Conservation (phyloP, 78 protist species). For the Chrysochromulina parva region DNA sequence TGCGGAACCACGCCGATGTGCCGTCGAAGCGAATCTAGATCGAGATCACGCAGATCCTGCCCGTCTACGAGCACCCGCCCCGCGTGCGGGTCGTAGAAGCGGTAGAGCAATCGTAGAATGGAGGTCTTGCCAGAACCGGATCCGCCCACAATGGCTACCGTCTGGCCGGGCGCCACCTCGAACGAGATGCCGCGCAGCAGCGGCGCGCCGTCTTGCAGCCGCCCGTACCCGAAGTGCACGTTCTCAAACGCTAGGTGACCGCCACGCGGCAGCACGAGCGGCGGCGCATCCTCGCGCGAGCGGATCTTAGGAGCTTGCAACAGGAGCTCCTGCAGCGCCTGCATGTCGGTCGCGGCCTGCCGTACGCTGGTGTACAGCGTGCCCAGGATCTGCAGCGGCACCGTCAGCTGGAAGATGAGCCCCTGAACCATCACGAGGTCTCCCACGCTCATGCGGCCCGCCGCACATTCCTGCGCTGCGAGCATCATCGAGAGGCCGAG, state of each 20-base stretch:
- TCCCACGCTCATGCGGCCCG: background rate
- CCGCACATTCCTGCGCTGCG: background rate
- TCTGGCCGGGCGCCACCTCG: background rate
- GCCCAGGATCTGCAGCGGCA: slow-evolving; percentile 20
- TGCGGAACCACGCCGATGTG: background rate
- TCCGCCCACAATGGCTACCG: slow-evolving; percentile 16
- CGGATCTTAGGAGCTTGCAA: background rate
- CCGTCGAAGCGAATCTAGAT: background rate
- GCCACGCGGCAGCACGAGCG: background rate
- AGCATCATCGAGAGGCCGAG: background rate
- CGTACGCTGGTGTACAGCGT: background rate
- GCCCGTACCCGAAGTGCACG: background rate
- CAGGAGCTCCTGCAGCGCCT: background rate
- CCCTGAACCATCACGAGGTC: background rate
- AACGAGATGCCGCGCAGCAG: background rate
- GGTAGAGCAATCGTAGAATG: slow-evolving; percentile 11
- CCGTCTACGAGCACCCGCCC: slow-evolving; percentile 24
- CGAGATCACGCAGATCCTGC: background rate
- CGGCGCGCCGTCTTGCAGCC: background rate
- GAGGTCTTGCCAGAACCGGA: slow-evolving; percentile 42
- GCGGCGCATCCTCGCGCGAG: background rate
- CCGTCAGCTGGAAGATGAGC: background rate
- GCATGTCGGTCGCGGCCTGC: background rate
- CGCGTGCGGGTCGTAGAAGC: slow-evolving; percentile 22
- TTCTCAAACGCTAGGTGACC: background rate